Conservation (phyloP, 2,329 filamentous ascomycete genomes). For the Dryadomyces quercus-mongolicae region DNA sequence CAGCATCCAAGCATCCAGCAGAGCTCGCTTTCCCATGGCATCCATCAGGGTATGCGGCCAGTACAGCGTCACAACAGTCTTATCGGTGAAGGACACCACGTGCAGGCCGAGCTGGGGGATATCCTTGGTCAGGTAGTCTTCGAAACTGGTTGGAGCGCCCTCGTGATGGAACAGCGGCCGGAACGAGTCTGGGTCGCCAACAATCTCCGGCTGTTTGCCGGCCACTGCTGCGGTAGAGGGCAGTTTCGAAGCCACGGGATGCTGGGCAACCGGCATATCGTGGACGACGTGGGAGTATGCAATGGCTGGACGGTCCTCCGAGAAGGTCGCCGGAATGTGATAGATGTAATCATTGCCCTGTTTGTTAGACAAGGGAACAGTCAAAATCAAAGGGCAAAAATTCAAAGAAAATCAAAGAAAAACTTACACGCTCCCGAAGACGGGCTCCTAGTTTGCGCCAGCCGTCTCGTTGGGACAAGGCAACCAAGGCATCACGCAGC, state of each 20-base stretch:
- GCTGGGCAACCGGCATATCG: slow-evolving; percentile 19
- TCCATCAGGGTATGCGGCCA: slow-evolving; percentile 32
- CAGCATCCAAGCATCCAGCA: slow-evolving; percentile 28
- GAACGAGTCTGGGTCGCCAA: slow-evolving; percentile 18
- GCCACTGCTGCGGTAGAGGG: slow-evolving; percentile 11
- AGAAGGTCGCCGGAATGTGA: slow-evolving; percentile 27
- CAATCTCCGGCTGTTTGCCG: slow-evolving; percentile 14
- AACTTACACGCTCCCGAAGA: slow-evolving; percentile 20
- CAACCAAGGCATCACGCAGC: slow-evolving; percentile 22
- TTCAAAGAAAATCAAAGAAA: not conserved
- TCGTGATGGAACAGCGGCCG: slow-evolving; percentile 12
- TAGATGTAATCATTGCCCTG: slow-evolving; percentile 1
- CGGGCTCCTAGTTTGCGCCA: slow-evolving; percentile 35
- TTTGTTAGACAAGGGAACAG: not conserved
- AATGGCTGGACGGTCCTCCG: slow-evolving; percentile 21
- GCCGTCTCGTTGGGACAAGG: slow-evolving; percentile 27
- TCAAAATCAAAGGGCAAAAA: not conserved
- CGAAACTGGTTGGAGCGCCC: slow-evolving; percentile 13
- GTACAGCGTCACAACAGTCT: slow-evolving; percentile 27
- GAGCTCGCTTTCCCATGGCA: slow-evolving; percentile 23
- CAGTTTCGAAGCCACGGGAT: slow-evolving; percentile 22
- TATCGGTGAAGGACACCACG: slow-evolving; percentile 29
- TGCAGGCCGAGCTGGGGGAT: slow-evolving; percentile 28
- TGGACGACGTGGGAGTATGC: slow-evolving; percentile 21
- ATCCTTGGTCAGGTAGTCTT: slow-evolving; percentile 25